Base-by-base conservation (phyloP, 1,139 yeast genomes). In the Candida tunisiensis region DNA sequence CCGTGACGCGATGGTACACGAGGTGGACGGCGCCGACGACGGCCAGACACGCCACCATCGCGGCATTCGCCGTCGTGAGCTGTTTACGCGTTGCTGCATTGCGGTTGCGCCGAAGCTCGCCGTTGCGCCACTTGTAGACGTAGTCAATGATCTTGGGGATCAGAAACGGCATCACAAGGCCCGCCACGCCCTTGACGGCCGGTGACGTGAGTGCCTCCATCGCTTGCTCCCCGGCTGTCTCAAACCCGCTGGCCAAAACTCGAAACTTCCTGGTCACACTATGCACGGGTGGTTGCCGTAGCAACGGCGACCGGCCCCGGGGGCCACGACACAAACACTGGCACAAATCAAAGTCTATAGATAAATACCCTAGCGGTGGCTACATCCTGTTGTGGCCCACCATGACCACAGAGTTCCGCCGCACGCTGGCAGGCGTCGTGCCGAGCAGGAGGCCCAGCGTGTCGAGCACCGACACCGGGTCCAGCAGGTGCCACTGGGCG, bases 401-500 rank as follows among this genome's bases (percentile, higher is more conserved):
- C n/a, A n/a, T n/a, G n/a, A n/a, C n/a, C n/a, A n/a, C n/a, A n/a
- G n/a, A n/a, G n/a, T n/a, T n/a, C n/a, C n/a, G n/a, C n/a, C n/a
- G n/a, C n/a, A n/a, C n/a, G n/a, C n/a, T n/a, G n/a, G n/a, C n/a
- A n/a, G n/a, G n/a, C n/a, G n/a, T n/a, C n/a, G n/a, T n/a, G n/a
- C n/a, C n/a, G n/a, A n/a, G n/a, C n/a, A n/a, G n/a, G n/a, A n/a
- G 57, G 1, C 92, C 93, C 38, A 88, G 56, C 1, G 93, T 78
- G 33, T 82, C 93, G 34, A 85, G 53, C 1, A 85, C 95, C 40
- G 79, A 83, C 15, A 66, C 58, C 3, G 96, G 95, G 46, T 82
- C 93, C 28, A 75, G 65, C 44, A 88, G 60, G 49, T 88, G 95
- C 28, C 93, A 72, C 23, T 79, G 74, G 0, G 98, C 98, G 18